Percentiles rank a stretch among this genome's conserved stretches.
Evolutionary conservation across 805 yeast species (phyloP).

Genomic region (Metschnikowia corniflorae): DNA sequence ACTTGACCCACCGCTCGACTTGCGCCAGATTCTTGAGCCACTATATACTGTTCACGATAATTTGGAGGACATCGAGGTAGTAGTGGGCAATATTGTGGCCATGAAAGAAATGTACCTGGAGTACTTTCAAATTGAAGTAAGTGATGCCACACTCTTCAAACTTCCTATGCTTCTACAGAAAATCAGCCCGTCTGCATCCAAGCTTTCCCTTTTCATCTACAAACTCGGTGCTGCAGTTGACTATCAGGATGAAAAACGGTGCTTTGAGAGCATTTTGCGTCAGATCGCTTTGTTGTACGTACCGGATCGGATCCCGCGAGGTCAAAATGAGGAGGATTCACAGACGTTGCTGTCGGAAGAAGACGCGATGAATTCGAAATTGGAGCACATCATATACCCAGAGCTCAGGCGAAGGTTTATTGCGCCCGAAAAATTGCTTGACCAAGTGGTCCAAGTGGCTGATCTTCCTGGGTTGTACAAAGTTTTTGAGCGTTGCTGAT

Average conservation of each 20-base stretch:
- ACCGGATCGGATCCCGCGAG: constrained; percentile 48
- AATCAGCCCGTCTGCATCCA: constrained; percentile 57
- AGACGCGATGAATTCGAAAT: constrained; percentile 23
- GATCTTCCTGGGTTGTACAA: constrained; percentile 85
- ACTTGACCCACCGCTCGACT: constrained; percentile 21
- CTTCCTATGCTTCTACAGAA: constrained; percentile 69
- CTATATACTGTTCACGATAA: constrained; percentile 26
- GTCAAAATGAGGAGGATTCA: constrained; percentile 5
- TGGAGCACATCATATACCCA: constrained; percentile 68
- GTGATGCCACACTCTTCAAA: constrained; percentile 37
- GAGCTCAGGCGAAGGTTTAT: constrained; percentile 56
- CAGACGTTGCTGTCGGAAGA: constrained; percentile 6
- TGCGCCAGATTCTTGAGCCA: constrained; percentile 35
- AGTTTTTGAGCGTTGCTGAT: constrained; percentile 91
- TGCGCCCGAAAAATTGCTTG: constrained; percentile 52
- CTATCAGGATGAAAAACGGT: constrained; percentile 65
- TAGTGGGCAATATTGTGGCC: constrained; percentile 20
- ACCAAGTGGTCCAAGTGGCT: constrained; percentile 77
- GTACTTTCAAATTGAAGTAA: constrained; percentile 52
- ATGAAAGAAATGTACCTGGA: constrained; percentile 80
- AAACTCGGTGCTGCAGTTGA: constrained; percentile 56
- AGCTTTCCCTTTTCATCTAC: constrained; percentile 65
- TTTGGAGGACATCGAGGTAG: constrained; percentile 17
- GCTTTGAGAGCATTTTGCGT: constrained; percentile 60
- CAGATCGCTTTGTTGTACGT: constrained; percentile 72